A percentile compares a stretch with the other conserved stretches of the same genome.
These are phyloP conservation scores for Penicillium crustosum DNA, from an alignment of 2,329 filamentous ascomycete genomes.

Conservation along the genomic window DNA sequence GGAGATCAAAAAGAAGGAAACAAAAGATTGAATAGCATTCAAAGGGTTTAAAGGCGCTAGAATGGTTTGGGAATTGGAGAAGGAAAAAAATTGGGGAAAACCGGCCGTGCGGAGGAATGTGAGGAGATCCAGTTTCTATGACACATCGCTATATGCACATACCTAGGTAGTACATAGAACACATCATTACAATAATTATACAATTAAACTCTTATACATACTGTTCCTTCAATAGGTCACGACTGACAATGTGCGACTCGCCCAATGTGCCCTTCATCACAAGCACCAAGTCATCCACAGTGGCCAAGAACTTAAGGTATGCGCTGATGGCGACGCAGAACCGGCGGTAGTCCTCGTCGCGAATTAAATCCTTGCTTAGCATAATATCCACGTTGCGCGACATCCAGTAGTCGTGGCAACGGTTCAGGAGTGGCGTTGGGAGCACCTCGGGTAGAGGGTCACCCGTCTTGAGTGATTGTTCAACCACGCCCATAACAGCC, in stretches of 20 bases:
- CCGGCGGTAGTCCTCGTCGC: conserved; percentile 46
- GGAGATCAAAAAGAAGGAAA: not conserved
- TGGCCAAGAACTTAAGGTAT: conserved; percentile 47
- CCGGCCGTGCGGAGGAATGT: conserved; percentile 10
- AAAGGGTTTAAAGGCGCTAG: not conserved
- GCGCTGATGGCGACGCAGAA: conserved; percentile 50
- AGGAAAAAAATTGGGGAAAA: conserved; percentile 12
- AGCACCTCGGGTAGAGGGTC: conserved; percentile 51
- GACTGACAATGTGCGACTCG: conserved; percentile 40
- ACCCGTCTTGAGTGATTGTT: conserved; percentile 51
- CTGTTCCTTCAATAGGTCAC: conserved; percentile 16
- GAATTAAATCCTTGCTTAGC: conserved; percentile 36
- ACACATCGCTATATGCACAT: conserved; percentile 4
- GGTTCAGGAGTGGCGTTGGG: conserved; percentile 48
- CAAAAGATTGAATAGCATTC: not conserved
- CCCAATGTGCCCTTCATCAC: conserved; percentile 48
- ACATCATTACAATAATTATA: not conserved
- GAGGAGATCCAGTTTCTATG: conserved; percentile 4
- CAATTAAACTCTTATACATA: conserved; percentile 1
- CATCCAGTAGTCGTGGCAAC: conserved; percentile 32
- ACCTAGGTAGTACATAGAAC: too few relatives aligned
- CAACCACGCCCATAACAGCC: conserved; percentile 50
- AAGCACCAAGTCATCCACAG: conserved; percentile 49
- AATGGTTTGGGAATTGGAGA: not conserved
- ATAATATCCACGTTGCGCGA: conserved; percentile 23